Percentiles rank a stretch among this genome's conserved stretches.
phyloP scores from a whole-genome alignment of 1,139 yeast species.

The Candida tetrigidarum region DNA sequence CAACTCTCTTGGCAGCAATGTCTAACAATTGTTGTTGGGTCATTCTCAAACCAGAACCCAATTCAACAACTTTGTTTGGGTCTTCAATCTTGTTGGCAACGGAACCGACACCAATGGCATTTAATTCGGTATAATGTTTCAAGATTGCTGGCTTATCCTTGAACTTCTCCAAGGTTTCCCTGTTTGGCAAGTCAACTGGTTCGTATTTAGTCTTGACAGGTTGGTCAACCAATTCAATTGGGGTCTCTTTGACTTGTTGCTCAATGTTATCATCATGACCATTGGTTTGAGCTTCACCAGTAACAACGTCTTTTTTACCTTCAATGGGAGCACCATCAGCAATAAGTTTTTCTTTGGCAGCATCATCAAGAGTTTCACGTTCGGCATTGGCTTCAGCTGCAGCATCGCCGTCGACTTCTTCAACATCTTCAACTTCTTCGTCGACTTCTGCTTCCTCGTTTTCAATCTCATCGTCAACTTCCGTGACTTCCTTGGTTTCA shows the following conservation, averaged over 20 bases:
- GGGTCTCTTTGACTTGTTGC: slow-evolving; percentile 29
- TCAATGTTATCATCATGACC: slow-evolving; percentile 27
- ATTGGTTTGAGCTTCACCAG: slow-evolving; percentile 3
- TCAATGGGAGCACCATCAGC: slow-evolving; percentile 9
- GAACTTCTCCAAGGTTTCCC: slow-evolving; percentile 45
- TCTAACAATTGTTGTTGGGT: slow-evolving; percentile 60
- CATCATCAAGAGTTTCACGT: slow-evolving; percentile 17
- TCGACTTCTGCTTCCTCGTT: slow-evolving; percentile 11
- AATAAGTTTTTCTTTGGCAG: slow-evolving; percentile 11
- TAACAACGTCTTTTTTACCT: slow-evolving; percentile 6
- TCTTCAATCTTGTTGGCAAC: slow-evolving; percentile 48
- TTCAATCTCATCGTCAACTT: slow-evolving; percentile 14
- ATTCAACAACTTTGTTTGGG: slow-evolving; percentile 52
- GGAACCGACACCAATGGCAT: slow-evolving; percentile 51
- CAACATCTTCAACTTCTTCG: slow-evolving; percentile 14
- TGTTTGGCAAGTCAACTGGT: slow-evolving; percentile 39
- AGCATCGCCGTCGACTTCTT: slow-evolving; percentile 15
- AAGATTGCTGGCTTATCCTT: slow-evolving; percentile 54
- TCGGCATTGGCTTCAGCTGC: slow-evolving; percentile 15
- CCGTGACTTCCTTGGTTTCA: slow-evolving; percentile 16
- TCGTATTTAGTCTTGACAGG: slow-evolving; percentile 35
- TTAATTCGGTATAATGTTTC: slow-evolving; percentile 52
- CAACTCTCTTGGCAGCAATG: slow-evolving; percentile 59
- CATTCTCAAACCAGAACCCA: slow-evolving; percentile 59
- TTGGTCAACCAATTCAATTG: slow-evolving; percentile 38